Evolutionary conservation across 2,329 filamentous ascomycete genomes (phyloP), one percentile per base, ranked within the genome.

Genomic region (Magnaporthiopsis incrustans): DNA sequence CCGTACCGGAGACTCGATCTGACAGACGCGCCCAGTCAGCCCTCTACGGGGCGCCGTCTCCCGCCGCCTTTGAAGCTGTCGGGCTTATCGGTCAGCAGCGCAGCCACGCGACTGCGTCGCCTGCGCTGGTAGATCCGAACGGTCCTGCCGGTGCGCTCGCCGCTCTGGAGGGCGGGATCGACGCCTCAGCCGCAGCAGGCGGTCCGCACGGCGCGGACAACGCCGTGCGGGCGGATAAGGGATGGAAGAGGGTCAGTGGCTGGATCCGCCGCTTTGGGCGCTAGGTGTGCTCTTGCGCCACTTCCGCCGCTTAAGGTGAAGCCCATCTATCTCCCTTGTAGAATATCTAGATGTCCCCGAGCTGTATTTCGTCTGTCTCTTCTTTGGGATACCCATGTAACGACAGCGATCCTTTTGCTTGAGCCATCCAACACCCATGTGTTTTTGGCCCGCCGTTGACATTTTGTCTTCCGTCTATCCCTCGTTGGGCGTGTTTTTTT

Each of bases 241-340:
- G 66, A 57, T 73, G 71, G 70, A 74, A 69, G 65, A 72, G 64
- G 63, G 67, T 76, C 65, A 61, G 70, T 58, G 69, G 70, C 27
- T 76, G 74, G 74, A 67, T 76, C 63, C 72, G 70, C 27, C 72
- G 69, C 63, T 64, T 74, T 14, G 71, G 68, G 67, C 73, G 71
- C 65, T 75, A 75, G 70, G 59, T 6, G 7, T 53, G 18, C 44
- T 53, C 44, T n/a, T 53, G 44, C 22, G 44, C 22, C 18, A 8
- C 22, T 10, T 8, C 6, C 44, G 18, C 44, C 22, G 22, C 22
- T n/a, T 53, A n/a, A 30, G 38, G 33, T 7, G 38, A 22, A 15
- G 38, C 38, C 27, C 27, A 30, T 30, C 27, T 30, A 30, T 30
- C 18, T 22, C 22, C 38, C 18, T 44, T 44, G 18, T 22, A 7